Evolutionary conservation across 2,329 filamentous ascomycete species (phyloP), one percentile per base, ranked within the genome.

Genomic region (Stenocarpella maydis): DNA sequence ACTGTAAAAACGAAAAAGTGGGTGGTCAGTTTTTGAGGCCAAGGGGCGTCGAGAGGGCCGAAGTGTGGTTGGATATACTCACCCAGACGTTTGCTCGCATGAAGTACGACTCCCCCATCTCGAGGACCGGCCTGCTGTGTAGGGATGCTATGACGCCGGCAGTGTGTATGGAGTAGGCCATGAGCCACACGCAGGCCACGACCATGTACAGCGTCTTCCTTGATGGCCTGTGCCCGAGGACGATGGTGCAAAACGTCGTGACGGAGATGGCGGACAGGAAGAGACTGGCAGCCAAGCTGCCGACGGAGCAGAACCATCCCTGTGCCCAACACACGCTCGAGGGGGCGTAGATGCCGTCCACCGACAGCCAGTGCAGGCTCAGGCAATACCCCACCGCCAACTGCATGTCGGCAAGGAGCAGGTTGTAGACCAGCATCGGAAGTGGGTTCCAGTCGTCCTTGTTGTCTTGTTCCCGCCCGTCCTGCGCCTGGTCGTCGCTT

Each of bases 341-440:
- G 1, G 65, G 65, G 1, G 69, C 70, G 8, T 34, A 67, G 15
- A 73, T 72, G 17, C 71, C 70, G 26, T 72, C 67, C 6, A 39
- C 58, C 1, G 61, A 24, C 3, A 73, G 55, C 72, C 72, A 73
- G 17, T 52, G 34, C 26, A 72, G 37, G 12, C 71, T 73, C 17
- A 72, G 54, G 2, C 61, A 50, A 43, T 69, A 72, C 2, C 66
- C 72, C 19, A 73, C 28, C 4, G 68, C 31, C 2, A 65, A 67
- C 10, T 69, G 49, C 61, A 71, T 69, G 17, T 73, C 72, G 17
- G 72, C 71, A 5, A 69, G 53, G 10, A 73, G 67, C 15, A 73
- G 45, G 43, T 71, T 55, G 49, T 71, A 71, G 15, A 73, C 71
- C 1, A 73, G 50, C 2, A 72, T 63, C 12, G 72, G 71, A 26